Evolutionary conservation across 2,329 filamentous ascomycete genomes (phyloP), one percentile per base, ranked within the genome.

Genomic region (Lojkania enalia): DNA sequence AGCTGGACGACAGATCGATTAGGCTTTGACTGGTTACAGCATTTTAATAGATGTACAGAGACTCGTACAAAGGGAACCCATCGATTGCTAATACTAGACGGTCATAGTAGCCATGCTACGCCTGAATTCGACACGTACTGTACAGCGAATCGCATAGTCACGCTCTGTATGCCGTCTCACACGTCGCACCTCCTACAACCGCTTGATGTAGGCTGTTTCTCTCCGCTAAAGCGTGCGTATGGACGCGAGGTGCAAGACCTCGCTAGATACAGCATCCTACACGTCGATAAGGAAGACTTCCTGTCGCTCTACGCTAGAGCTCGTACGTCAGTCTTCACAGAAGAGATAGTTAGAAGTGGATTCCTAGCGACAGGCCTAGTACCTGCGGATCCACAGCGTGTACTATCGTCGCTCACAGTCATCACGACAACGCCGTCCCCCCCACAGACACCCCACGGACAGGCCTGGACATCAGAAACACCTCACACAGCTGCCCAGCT

Each of bases 401-500:
- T 57, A 29, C 27, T 57, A 38, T 55, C 39, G 35, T 50, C 33
- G 23, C 51, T 55, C 14, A 38, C 46, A 5, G 23, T 53, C 5
- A 27, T 38, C 11, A 45, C n/a, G n/a, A n/a, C 35, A 30, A 57
- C 45, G 13, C 52, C 44, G n/a, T 53, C 52, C 42, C 52, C 45
- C 38, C 50, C 33, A 52, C 27, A n/a, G n/a, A 47, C 38, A 48
- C 23, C 32, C n/a, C 23, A n/a, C 19, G 25, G 19, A 15, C 35
- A 5, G 18, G 12, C 18, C 39, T 58, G 39, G 52, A 48, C 42
- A 35, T 40, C 47, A 37, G 54, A 55, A 44, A 57, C 46, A 14
- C 49, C 49, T 20, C 35, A 48, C 52, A 54, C 46, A 33, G 27
- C 31, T 35, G 32, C 21, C 5, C 35, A 57, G 49, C 54, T 57